Evolutionary conservation across 2,329 filamentous ascomycete species (phyloP).

Genomic region (Fusarium luffae): DNA sequence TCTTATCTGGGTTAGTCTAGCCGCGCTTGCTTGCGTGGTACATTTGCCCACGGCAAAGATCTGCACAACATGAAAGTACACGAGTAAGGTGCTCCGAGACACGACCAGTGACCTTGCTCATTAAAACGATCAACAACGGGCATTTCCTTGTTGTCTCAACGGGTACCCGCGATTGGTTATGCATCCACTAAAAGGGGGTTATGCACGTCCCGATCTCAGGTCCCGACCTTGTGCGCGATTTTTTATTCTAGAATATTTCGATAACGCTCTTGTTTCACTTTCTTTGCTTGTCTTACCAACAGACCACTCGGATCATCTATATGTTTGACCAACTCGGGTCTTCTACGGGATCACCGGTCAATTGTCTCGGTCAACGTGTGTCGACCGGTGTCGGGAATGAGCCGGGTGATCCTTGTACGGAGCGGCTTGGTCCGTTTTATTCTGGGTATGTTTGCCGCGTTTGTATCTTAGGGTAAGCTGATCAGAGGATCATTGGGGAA

Average conservation of each 20-base stretch:
- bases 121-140: conserved; percentile 4
- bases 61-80: neutral
- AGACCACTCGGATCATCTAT: neutral
- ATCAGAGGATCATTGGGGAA: neutral
- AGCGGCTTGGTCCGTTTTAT: neutral
- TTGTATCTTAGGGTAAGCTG: neutral
- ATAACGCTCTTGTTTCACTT: neutral
- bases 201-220: conserved; percentile 22
- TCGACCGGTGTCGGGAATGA: neutral
- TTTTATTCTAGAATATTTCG: conserved; percentile 29
- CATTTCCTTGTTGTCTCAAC: neutral
- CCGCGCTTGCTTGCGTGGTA: conserved; percentile 6
- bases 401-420: neutral
- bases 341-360: neutral
- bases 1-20: neutral
- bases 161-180: neutral
- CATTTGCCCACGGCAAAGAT: conserved; percentile 12
- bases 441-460: neutral
- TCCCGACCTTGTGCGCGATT: conserved; percentile 29
- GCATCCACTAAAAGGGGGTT: neutral
- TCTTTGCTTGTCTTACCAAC: neutral
- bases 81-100: conserved; percentile 12
- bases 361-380: neutral
- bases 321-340: neutral
- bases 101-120: neutral